phyloP scores from a whole-genome alignment of 129 eudicot species.

The Apium graveolens region DNA sequence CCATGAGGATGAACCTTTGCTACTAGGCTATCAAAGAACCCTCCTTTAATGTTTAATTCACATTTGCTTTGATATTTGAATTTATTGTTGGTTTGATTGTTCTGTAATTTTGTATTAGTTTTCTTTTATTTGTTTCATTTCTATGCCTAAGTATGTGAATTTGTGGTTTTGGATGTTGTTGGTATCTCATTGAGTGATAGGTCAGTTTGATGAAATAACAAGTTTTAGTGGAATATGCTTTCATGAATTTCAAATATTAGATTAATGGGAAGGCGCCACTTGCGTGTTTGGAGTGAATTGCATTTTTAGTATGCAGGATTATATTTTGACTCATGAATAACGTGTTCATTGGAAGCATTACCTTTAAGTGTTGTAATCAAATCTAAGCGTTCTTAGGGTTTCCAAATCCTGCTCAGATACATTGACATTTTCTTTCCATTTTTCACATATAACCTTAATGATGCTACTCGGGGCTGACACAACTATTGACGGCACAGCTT shows the following conservation, averaged over 20 bases:
- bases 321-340: neutral
- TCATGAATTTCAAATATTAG: neutral
- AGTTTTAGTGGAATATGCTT: neutral
- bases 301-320: neutral
- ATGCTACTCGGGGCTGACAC: neutral
- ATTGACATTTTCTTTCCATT: neutral
- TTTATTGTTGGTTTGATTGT: no score
- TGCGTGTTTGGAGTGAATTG: neutral
- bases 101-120: neutral
- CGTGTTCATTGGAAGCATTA: neutral
- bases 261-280: neutral
- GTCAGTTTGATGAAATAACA: neutral
- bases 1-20: neutral
- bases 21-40: neutral
- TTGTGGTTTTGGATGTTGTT: neutral
- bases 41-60: neutral
- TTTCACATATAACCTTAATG: neutral
- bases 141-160: neutral
- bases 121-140: neutral
- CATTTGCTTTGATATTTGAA: neutral
- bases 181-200: neutral
- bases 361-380: neutral
- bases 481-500: neutral
- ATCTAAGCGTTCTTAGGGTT: neutral
- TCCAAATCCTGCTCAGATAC: neutral